These are phyloP conservation scores for Xylariaceae sp. DNA, from an alignment of 2,329 filamentous ascomycete genomes.

Conservation along the genomic window DNA sequence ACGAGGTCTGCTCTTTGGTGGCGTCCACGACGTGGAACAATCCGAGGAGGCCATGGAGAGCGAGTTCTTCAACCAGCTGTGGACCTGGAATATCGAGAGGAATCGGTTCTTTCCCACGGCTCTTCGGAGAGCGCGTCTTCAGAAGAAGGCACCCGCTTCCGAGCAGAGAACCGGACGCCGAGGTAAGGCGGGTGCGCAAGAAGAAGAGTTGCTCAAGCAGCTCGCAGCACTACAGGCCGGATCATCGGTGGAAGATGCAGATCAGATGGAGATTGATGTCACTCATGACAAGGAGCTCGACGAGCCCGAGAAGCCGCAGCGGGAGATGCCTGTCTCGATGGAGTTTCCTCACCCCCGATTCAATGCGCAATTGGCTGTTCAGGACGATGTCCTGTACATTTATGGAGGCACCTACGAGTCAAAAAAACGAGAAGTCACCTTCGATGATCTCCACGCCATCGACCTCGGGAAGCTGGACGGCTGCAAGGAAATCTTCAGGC, in stretches of 20 bases:
- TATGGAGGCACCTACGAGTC: conserved; percentile 95
- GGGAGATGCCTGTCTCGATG: conserved; percentile 60
- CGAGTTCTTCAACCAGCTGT: conserved; percentile 90
- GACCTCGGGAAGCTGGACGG: conserved; percentile 94
- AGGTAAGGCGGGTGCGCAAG: conserved; percentile 78
- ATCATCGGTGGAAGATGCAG: conserved; percentile 48
- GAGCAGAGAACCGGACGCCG: conserved; percentile 54
- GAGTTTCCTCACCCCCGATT: conserved; percentile 88
- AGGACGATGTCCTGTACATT: conserved; percentile 87
- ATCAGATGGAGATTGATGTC: conserved; percentile 35
- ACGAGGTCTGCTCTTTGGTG: conserved; percentile 85
- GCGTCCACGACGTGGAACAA: conserved; percentile 86
- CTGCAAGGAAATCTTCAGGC: conserved; percentile 81
- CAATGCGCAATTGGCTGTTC: conserved; percentile 83
- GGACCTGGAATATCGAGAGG: conserved; percentile 89
- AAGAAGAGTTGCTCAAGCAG: conserved; percentile 83
- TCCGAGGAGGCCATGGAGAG: conserved; percentile 93
- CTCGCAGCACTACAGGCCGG: conserved; percentile 78
- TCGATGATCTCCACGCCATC: conserved; percentile 88
- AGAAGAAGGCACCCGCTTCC: conserved; percentile 51
- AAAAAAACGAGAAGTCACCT: conserved; percentile 88
- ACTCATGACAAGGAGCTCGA: conserved; percentile 44
- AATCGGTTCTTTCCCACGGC: conserved; percentile 87
- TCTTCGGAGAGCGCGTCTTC: conserved; percentile 65
- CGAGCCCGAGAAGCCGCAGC: conserved; percentile 49